Conservation (phyloP, 495 filamentous ascomycete species). For the Penicillium argentinense region DNA sequence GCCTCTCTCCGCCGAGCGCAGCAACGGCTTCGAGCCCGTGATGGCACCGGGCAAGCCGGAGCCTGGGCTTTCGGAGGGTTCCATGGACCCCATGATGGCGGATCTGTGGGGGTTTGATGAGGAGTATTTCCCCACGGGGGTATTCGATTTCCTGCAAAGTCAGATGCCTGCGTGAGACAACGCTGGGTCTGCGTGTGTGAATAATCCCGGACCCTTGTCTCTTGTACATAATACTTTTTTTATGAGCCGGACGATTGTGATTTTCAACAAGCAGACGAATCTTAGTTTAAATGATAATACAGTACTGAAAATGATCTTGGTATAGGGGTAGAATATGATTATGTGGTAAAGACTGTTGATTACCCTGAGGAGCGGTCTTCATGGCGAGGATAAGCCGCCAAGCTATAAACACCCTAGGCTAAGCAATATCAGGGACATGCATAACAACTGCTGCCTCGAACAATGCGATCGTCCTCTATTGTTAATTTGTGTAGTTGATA, state of each 20-base stretch:
- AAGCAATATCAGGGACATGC: no score
- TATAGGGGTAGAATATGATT: no score
- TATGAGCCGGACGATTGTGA: slow-evolving; percentile 1
- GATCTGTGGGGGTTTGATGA: slow-evolving; percentile 51
- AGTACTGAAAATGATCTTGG: background rate
- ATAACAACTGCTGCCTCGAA: no score
- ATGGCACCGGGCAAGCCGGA: slow-evolving; percentile 26
- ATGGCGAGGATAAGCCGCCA: no score
- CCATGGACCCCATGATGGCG: slow-evolving; percentile 48
- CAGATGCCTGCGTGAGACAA: slow-evolving; percentile 44
- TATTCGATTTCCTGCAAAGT: slow-evolving; percentile 51
- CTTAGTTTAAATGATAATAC: background rate
- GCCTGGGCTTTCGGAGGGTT: slow-evolving; percentile 44
- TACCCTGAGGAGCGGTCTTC: no score
- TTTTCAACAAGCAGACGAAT: slow-evolving; percentile 1
- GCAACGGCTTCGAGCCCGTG: slow-evolving; percentile 33
- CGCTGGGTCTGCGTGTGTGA: background rate
- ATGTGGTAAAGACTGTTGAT: no score
- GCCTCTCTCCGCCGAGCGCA: slow-evolving; percentile 45
- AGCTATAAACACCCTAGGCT: no score
- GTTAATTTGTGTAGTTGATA: no score
- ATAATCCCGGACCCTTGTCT: background rate
- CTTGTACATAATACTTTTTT: slow-evolving; percentile 7
- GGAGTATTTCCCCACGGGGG: slow-evolving; percentile 49
- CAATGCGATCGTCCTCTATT: no score